phyloP scores from a whole-genome alignment of 768 basidiomycete species.

The Collybia sordida region DNA sequence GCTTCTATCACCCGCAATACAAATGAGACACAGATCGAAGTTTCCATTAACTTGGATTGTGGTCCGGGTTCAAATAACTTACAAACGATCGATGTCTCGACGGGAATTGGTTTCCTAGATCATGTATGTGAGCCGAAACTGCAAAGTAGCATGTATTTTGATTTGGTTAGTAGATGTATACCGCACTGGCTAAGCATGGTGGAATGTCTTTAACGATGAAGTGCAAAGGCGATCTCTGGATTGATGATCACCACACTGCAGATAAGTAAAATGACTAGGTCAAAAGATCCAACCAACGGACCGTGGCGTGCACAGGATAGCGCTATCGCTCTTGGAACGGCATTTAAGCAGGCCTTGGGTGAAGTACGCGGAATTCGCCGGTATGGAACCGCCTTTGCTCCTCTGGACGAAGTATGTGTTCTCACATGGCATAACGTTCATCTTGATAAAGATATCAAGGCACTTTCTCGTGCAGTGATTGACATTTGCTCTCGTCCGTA shows the following conservation, averaged over 20 bases:
- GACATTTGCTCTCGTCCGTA: slow-evolving; percentile 98
- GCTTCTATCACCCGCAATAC: slow-evolving; percentile 82
- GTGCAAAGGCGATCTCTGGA: slow-evolving; percentile 94
- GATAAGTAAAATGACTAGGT: slow-evolving; percentile 58
- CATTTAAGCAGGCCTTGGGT: slow-evolving; percentile 93
- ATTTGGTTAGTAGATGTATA: slow-evolving; percentile 76
- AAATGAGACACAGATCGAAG: slow-evolving; percentile 88
- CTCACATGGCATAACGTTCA: neutral
- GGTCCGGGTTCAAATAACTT: slow-evolving; percentile 54
- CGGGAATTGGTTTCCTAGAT: slow-evolving; percentile 98
- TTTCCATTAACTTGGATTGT: slow-evolving; percentile 80
- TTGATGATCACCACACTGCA: slow-evolving; percentile 99
- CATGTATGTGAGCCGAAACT: slow-evolving; percentile 59
- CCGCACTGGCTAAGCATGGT: slow-evolving; percentile 94
- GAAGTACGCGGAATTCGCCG: slow-evolving; percentile 92
- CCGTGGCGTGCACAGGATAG: slow-evolving; percentile 66
- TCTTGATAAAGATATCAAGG: slow-evolving; percentile 44
- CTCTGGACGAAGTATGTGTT: slow-evolving; percentile 82
- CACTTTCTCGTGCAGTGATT: slow-evolving; percentile 92
- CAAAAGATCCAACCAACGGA: slow-evolving; percentile 8
- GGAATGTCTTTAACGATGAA: slow-evolving; percentile 90
- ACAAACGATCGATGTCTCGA: slow-evolving; percentile 83
- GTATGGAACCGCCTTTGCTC: slow-evolving; percentile 96
- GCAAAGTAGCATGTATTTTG: slow-evolving; percentile 5
- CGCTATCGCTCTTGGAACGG: slow-evolving; percentile 83